These are phyloP conservation scores for Lachancea fermentati DNA, from an alignment of 805 yeast genomes.

Conservation along the genomic window DNA sequence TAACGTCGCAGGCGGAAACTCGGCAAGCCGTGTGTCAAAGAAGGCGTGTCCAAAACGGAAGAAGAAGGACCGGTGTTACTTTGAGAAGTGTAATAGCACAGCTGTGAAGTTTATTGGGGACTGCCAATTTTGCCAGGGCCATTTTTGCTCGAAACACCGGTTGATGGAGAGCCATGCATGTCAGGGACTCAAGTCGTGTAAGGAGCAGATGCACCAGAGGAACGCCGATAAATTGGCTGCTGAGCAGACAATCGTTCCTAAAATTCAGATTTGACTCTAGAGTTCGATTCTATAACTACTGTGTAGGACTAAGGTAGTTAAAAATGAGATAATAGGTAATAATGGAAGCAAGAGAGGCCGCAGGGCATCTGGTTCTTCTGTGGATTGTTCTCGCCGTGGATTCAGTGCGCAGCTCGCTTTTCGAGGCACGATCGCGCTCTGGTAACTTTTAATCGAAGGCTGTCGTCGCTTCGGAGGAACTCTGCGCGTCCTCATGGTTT, in stretches of 20 bases:
- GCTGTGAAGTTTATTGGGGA: conserved; percentile 69
- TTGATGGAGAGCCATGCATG: conserved; percentile 81
- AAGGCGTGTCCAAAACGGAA: conserved; percentile 18
- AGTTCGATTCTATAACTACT: background rate
- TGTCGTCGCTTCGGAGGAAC: too few species aligned
- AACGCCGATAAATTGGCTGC: conserved; percentile 77
- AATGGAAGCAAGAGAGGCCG: background rate
- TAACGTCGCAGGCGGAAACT: conserved; percentile 3
- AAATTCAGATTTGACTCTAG: conserved; percentile 41
- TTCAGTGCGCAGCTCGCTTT: too few species aligned
- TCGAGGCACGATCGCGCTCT: too few species aligned
- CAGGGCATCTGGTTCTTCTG: too few species aligned
- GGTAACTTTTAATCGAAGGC: too few species aligned
- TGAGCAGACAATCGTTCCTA: conserved; percentile 68
- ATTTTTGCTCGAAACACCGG: conserved; percentile 82
- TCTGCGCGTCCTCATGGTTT: too few species aligned
- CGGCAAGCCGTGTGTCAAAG: conserved; percentile 18
- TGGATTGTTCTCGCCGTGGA: too few species aligned
- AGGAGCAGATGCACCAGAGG: conserved; percentile 75
- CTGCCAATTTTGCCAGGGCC: conserved; percentile 78
- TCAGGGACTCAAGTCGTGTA: conserved; percentile 69
- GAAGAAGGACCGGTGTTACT: conserved; percentile 45
- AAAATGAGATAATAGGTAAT: background rate
- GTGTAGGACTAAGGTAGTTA: background rate
- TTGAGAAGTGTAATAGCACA: conserved; percentile 53